A percentile compares a stretch with the other conserved stretches of the same genome.
Evolutionary conservation across 192 early-diverging fungal species (phyloP).

Genomic region (Coemansia sp.): DNA sequence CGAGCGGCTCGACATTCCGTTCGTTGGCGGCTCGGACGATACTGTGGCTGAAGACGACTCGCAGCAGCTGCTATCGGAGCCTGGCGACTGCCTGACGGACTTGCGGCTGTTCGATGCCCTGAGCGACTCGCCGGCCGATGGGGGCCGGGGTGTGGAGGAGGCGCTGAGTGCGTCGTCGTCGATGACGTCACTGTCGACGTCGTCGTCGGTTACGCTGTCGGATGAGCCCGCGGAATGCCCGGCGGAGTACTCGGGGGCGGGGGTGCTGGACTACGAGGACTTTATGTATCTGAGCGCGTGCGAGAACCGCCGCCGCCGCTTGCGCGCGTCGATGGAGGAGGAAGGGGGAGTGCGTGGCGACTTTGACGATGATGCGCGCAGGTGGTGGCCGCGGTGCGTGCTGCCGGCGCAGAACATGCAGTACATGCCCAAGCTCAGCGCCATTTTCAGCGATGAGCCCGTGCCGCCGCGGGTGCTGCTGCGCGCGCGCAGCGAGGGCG

Average conservation of each 20-base stretch:
- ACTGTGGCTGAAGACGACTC: neutral
- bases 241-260: neutral
- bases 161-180: constrained; percentile 3
- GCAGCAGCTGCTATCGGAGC: constrained; percentile 2
- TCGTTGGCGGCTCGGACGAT: neutral
- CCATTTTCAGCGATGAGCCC: neutral
- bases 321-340: neutral
- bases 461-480: neutral
- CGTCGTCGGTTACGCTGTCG: constrained; percentile 30
- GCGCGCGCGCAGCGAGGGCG: constrained; percentile 4
- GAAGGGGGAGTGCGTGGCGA: neutral
- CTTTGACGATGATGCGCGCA: constrained; percentile 10
- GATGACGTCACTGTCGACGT: constrained; percentile 5
- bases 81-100: constrained; percentile 8
- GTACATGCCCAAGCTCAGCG: constrained; percentile 48
- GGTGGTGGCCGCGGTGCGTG: constrained; percentile 46
- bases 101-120: neutral
- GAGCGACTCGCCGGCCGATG: neutral
- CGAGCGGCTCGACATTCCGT: neutral
- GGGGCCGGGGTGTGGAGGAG: neutral
- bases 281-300: constrained; percentile 36
- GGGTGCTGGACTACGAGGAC: constrained; percentile 32
- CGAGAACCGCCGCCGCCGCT: constrained; percentile 1
- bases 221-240: neutral
- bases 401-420: constrained; percentile 50